Evolutionary conservation across 306 rosid genomes (phyloP).

Genomic region (Neltuma alba): DNA sequence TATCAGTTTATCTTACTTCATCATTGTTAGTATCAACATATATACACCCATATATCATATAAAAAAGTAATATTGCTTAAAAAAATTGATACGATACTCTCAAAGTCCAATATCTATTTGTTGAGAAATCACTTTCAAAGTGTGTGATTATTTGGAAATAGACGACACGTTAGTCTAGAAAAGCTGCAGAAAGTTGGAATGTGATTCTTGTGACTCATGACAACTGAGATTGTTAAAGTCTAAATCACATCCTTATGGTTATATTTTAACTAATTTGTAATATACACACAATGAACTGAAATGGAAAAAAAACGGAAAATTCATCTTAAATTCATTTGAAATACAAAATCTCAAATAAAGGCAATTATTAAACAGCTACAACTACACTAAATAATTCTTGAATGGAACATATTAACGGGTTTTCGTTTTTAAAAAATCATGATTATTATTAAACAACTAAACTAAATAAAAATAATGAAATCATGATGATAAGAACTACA

Average conservation of each 20-base stretch:
- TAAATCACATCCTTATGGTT: background rate
- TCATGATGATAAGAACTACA: background rate
- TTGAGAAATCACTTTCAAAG: background rate
- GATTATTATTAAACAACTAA: no score
- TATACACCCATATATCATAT: background rate
- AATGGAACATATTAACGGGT: no score
- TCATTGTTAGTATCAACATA: no score
- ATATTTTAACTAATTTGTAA: background rate
- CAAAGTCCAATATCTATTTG: background rate
- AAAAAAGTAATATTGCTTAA: background rate
- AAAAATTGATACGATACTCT: background rate
- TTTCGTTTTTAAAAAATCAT: no score
- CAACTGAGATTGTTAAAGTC: background rate
- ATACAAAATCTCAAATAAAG: no score
- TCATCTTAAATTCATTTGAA: no score
- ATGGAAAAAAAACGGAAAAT: no score
- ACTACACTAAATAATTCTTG: background rate
- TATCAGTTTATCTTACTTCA: no score
- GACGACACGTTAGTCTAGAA: background rate
- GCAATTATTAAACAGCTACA: no score
- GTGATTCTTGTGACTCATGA: background rate
- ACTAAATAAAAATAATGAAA: background rate
- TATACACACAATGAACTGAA: background rate
- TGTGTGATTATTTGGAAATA: background rate
- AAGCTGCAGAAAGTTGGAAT: background rate